Evolutionary conservation across 306 rosid genomes (phyloP).

Genomic region (Trifolium pratense): DNA sequence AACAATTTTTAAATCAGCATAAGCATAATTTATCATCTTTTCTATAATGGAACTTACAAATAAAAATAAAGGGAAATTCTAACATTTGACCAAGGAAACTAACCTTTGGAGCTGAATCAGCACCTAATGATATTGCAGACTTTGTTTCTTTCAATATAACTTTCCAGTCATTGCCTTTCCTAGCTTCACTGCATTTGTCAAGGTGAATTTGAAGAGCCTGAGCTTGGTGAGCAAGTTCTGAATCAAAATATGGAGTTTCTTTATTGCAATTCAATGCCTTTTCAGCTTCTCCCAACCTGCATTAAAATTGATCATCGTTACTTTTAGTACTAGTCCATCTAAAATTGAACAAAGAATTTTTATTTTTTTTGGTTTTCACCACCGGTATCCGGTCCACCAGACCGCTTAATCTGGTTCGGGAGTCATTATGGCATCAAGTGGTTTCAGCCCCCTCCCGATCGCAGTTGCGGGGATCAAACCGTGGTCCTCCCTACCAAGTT

Average conservation of each 20-base stretch:
- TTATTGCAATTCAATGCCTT: slow-evolving; percentile 63
- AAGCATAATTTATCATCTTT: too few relatives aligned
- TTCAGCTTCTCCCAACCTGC: slow-evolving; percentile 84
- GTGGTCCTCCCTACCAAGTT: too few relatives aligned
- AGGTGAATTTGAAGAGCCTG: slow-evolving; percentile 67
- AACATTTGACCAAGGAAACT: slow-evolving; percentile 26
- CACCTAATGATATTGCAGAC: slow-evolving; percentile 69
- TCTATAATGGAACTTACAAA: too few relatives aligned
- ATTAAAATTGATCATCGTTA: slow-evolving; percentile 18
- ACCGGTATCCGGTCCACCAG: too few relatives aligned
- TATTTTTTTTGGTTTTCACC: too few relatives aligned
- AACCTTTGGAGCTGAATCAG: slow-evolving; percentile 83
- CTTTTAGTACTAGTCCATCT: too few relatives aligned
- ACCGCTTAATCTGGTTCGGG: too few relatives aligned
- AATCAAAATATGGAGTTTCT: slow-evolving; percentile 50
- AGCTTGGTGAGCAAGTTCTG: slow-evolving; percentile 52
- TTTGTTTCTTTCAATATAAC: slow-evolving; percentile 67
- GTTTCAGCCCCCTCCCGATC: too few relatives aligned
- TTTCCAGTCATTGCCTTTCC: slow-evolving; percentile 69
- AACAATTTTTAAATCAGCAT: slow-evolving; percentile 16
- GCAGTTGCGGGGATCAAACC: too few relatives aligned
- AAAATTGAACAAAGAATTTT: background rate
- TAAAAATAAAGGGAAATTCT: too few relatives aligned
- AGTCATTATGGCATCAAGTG: too few relatives aligned
- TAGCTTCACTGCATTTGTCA: slow-evolving; percentile 62